Evolutionary conservation across 108 stramenopile genomes (phyloP), one percentile per base, ranked within the genome.

Genomic region (Pseudonitzschia multistriata): DNA sequence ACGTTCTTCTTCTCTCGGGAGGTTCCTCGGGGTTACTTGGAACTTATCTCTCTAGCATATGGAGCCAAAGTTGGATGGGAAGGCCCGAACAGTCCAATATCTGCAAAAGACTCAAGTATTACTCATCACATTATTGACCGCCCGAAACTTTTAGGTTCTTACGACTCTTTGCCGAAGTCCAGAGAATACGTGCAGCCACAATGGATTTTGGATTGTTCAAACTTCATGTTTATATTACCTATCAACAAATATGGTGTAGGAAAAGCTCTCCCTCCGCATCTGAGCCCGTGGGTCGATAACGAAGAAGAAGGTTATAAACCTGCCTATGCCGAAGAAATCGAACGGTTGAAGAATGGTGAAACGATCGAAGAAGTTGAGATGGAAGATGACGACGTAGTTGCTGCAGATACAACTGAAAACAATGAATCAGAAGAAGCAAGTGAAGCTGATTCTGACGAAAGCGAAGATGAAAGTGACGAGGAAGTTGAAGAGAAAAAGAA

Each of bases 261-360:
- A n/a, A 89, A 67, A 17, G 53, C 71, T 10, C 81, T 98, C 42
- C 98, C 98, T 28, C 97, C 97, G n/a, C 98, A 99, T 81, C 79
- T 99, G 14, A 93, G 94, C 52, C 99, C 99, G 24, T 99, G 98
- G 91, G 96, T 99, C 5, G 96, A 99, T 65, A 91, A 99, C 71
- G 92, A 94, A 37, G 91, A 94, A 56, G 99, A 98, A 76, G 97
- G 99, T 24, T 99, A 99, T 83, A 86, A 92, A 62, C 99, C 99
- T 11, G 94, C 92, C 28, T 99, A 97, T 79, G 83, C 91, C 14
- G 96, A 97, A 85, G 96, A 97, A 83, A 84, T 99, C 47, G 92
- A 98, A 69, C 71, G 70, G 37, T 76, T 98, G 34, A 90, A 88
- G 67, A 84, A 89, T 80, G 95, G 93, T 10, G 57, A 59, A 59